Conservation (phyloP, 768 basidiomycete genomes). For the Pleurotus tuoliensis region DNA sequence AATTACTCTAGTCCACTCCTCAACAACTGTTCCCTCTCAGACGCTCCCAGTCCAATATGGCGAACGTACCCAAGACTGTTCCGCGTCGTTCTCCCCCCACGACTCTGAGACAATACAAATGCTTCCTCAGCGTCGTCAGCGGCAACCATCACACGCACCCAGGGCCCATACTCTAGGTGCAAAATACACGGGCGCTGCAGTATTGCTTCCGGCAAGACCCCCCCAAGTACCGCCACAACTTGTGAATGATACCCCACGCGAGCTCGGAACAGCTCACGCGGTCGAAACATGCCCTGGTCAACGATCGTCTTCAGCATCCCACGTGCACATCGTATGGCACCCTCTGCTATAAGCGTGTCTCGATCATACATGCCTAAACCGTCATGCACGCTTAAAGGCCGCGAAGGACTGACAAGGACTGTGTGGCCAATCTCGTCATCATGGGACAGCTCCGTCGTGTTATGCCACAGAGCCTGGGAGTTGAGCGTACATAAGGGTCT, state of each 20-base stretch:
- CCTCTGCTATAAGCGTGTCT: slow-evolving; percentile 46
- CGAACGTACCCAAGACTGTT: slow-evolving; percentile 55
- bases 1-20: slow-evolving; percentile 17
- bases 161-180: slow-evolving; percentile 69
- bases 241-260: slow-evolving; percentile 41
- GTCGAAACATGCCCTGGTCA: slow-evolving; percentile 25
- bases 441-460: slow-evolving; percentile 17
- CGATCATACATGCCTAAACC: slow-evolving; percentile 34
- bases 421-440: slow-evolving; percentile 59
- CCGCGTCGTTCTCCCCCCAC: slow-evolving; percentile 45
- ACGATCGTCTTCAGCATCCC: slow-evolving; percentile 30
- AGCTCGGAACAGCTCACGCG: slow-evolving; percentile 32
- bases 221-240: slow-evolving; percentile 44
- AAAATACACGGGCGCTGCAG: slow-evolving; percentile 44
- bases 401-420: slow-evolving; percentile 31
- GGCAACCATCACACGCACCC: slow-evolving; percentile 58
- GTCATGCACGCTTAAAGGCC: slow-evolving; percentile 17
- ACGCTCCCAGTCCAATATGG: slow-evolving; percentile 34
- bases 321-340: slow-evolving; percentile 46
- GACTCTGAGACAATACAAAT: slow-evolving; percentile 15
- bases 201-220: slow-evolving; percentile 38
- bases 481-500: background rate
- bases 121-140: slow-evolving; percentile 58
- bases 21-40: slow-evolving; percentile 29
- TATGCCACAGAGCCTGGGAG: slow-evolving; percentile 3